Conservation (phyloP, 176 grass and related monocot genomes). For the Ampelocalamus luodianensis region DNA sequence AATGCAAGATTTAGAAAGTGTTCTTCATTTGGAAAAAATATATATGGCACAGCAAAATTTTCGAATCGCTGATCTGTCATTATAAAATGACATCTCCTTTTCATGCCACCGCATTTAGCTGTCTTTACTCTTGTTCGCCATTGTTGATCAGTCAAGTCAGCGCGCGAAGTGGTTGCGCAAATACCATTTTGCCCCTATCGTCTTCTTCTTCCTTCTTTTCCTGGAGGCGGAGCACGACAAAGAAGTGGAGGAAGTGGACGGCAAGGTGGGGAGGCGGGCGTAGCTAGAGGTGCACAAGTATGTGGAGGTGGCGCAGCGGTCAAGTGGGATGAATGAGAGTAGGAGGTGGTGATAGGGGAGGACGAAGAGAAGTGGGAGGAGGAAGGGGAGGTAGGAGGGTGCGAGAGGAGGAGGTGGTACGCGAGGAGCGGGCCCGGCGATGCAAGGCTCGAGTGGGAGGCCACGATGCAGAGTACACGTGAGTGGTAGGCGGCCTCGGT, state of each 20-base stretch:
- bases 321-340: slow-evolving; percentile 74
- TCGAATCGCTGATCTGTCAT: too few species aligned
- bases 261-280: slow-evolving; percentile 64
- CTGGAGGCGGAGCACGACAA: slow-evolving; percentile 66
- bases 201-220: too few species aligned
- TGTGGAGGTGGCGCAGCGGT: slow-evolving; percentile 74
- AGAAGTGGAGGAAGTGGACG: slow-evolving; percentile 67
- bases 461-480: slow-evolving; percentile 48
- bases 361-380: slow-evolving; percentile 58
- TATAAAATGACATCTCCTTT: too few species aligned
- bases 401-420: slow-evolving; percentile 46
- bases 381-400: slow-evolving; percentile 57
- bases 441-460: slow-evolving; percentile 49
- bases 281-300: slow-evolving; percentile 57
- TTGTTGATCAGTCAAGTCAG: too few species aligned
- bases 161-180: too few species aligned
- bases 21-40: too few species aligned
- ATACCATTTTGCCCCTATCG: too few species aligned
- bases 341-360: slow-evolving; percentile 50
- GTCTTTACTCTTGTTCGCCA: too few species aligned
- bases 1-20: too few species aligned
- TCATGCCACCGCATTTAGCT: too few species aligned
- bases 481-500: slow-evolving; percentile 62
- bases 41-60: too few species aligned
- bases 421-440: slow-evolving; percentile 49